Conservation (phyloP, 202 grass and related monocot genomes). For the Musa balbisiana region DNA sequence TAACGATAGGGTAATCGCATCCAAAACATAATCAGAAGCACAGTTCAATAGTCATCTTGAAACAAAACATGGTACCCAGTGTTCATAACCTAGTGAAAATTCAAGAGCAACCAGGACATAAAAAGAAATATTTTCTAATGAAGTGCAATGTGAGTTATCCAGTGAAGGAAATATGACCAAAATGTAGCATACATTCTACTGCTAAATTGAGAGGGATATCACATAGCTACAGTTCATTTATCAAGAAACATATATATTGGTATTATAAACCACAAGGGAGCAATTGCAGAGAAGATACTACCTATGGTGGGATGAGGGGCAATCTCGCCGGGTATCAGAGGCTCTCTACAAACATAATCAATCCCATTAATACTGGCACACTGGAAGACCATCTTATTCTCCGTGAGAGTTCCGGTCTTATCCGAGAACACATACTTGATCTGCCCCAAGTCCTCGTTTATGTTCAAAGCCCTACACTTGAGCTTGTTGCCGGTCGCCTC, state of each 20-base stretch:
- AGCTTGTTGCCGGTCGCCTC: constrained; percentile 36
- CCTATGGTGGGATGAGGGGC: background rate
- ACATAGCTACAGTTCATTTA: constrained; percentile 2
- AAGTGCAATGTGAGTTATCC: too few relatives aligned
- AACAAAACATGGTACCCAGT: too few relatives aligned
- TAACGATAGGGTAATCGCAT: background rate
- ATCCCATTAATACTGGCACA: constrained; percentile 53
- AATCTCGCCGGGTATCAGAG: constrained; percentile 32
- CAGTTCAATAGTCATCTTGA: too few relatives aligned
- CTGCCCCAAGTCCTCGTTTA: constrained; percentile 95
- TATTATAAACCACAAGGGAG: background rate
- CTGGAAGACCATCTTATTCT: constrained; percentile 82
- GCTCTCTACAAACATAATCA: constrained; percentile 36
- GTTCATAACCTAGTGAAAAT: too few relatives aligned
- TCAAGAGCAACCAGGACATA: too few relatives aligned
- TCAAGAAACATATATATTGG: background rate
- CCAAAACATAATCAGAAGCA: too few relatives aligned
- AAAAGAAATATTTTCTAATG: too few relatives aligned
- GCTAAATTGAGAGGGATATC: background rate
- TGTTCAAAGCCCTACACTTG: constrained; percentile 85
- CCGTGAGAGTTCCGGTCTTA: constrained; percentile 78
- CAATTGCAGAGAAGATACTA: background rate
- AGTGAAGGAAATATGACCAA: too few relatives aligned
- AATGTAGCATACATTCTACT: too few relatives aligned
- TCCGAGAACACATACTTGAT: constrained; percentile 90